phyloP scores from a whole-genome alignment of 1,284 basidiomycete genomes.

The Schizophyllum commune region DNA sequence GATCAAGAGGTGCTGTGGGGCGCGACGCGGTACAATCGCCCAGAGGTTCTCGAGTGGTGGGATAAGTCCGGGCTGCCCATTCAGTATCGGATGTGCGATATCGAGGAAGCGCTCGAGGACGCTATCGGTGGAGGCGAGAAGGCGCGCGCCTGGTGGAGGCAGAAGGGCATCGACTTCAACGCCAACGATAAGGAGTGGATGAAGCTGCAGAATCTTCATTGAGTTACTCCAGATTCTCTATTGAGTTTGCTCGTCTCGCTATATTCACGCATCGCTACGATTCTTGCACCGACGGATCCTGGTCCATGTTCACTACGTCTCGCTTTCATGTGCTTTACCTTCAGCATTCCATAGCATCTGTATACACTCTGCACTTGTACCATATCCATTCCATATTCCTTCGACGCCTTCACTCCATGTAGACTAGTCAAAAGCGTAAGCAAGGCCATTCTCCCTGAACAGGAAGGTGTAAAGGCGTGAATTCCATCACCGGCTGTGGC shows the following conservation, averaged over 20 bases:
- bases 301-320: no score
- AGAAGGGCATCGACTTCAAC: slow-evolving; percentile 71
- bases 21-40: slow-evolving; percentile 71
- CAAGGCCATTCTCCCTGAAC: no score
- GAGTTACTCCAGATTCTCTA: slow-evolving; percentile 9
- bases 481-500: no score
- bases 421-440: no score
- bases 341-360: no score
- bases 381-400: no score
- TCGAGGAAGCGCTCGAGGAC: slow-evolving; percentile 81
- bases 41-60: slow-evolving; percentile 85
- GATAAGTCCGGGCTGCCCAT: slow-evolving; percentile 65
- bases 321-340: no score
- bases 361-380: no score
- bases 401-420: no score
- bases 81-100: slow-evolving; percentile 78
- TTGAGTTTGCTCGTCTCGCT: background rate
- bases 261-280: no score
- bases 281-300: no score
- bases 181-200: slow-evolving; percentile 78
- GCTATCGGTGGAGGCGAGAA: slow-evolving; percentile 67
- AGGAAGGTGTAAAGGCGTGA: no score
- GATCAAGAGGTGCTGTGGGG: slow-evolving; percentile 72
- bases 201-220: slow-evolving; percentile 69
- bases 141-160: slow-evolving; percentile 70